Evolutionary conservation across 169 alveolate species (phyloP).

Genomic region (Eimeria tenella): DNA sequence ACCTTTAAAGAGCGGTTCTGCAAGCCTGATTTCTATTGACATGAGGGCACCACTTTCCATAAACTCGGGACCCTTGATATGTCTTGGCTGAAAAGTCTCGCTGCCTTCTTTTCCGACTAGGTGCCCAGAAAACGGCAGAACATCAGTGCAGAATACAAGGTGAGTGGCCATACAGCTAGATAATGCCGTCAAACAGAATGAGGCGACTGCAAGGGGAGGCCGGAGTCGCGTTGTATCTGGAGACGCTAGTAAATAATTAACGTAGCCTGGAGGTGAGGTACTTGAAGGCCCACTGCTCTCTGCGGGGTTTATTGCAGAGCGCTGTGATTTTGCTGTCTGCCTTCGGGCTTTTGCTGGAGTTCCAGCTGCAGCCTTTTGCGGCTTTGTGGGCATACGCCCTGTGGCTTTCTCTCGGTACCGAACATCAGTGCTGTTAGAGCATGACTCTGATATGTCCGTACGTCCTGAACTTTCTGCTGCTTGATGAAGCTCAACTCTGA

Average conservation of each 20-base stretch:
- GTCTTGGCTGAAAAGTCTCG: background rate
- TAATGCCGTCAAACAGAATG: constrained; percentile 45
- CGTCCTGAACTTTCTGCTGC: background rate
- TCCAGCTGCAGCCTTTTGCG: background rate
- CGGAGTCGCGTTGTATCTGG: constrained; percentile 11
- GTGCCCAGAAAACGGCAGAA: constrained; percentile 31
- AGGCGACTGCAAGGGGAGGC: constrained; percentile 54
- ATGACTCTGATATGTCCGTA: background rate
- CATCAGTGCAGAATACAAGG: constrained; percentile 29
- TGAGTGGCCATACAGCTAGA: constrained; percentile 46
- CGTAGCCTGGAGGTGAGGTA: background rate
- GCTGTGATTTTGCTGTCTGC: constrained; percentile 26
- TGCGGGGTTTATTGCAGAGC: constrained; percentile 1
- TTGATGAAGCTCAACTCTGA: constrained; percentile 9
- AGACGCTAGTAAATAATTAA: background rate
- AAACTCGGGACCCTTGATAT: constrained; percentile 18
- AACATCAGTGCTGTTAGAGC: background rate
- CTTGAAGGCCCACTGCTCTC: background rate
- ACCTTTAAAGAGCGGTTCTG: constrained; percentile 43
- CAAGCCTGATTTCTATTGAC: constrained; percentile 38
- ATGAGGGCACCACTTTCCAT: constrained; percentile 23
- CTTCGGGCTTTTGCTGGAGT: background rate
- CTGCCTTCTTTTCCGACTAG: constrained; percentile 15
- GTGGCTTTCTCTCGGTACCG: background rate
- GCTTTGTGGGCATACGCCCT: constrained; percentile 23